phyloP scores from a whole-genome alignment of 108 stramenopile genomes.

The Pseudonitzschia multiseries region DNA sequence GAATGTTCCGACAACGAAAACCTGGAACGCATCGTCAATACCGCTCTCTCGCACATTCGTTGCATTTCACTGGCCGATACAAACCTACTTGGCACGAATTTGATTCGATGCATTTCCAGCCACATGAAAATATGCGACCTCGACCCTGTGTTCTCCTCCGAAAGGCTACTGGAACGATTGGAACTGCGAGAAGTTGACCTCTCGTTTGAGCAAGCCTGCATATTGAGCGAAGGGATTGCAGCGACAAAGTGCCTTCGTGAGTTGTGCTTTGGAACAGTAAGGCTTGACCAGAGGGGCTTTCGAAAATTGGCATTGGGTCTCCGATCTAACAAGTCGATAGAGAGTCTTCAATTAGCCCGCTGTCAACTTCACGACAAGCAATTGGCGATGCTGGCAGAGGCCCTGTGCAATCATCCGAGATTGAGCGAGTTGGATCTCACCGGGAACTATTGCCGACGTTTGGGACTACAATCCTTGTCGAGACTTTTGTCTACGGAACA shows the following conservation, averaged over 20 bases:
- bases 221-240: not conserved
- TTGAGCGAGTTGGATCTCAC: conserved; percentile 1
- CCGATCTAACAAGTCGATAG: not conserved
- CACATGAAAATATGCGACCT: not conserved
- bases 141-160: not conserved
- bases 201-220: not conserved
- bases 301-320: conserved; percentile 9
- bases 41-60: not conserved
- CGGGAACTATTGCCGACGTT: conserved; percentile 2
- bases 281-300: not conserved
- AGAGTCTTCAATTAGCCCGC: not conserved
- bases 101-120: not conserved
- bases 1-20: conserved; percentile 3
- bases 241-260: not conserved
- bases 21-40: not conserved
- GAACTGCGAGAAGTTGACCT: not conserved
- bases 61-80: not conserved
- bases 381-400: conserved; percentile 1
- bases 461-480: not conserved
- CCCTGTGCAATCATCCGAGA: not conserved
- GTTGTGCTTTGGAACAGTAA: not conserved
- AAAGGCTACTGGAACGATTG: not conserved
- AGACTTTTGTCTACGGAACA: not conserved
- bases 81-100: not conserved
- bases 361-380: not conserved